phyloP scores from a whole-genome alignment of 1,284 basidiomycete genomes.

The Trichosporon coremiiforme region DNA sequence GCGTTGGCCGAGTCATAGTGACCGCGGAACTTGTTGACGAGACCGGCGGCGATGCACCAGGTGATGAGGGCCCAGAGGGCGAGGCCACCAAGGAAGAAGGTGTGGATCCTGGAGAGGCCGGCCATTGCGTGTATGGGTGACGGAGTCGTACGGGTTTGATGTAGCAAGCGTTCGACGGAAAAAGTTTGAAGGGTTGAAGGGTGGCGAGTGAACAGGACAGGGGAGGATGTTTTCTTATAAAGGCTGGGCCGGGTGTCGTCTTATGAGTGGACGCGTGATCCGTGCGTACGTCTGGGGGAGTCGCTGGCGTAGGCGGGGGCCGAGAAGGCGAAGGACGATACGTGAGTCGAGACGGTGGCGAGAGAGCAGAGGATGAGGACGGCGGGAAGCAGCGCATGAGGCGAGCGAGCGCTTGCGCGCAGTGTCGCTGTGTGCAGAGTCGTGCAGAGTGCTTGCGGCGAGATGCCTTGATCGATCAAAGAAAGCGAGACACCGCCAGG shows the following conservation, averaged over 20 bases:
- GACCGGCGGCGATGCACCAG: constrained; percentile 17
- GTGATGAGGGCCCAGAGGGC: constrained; percentile 12
- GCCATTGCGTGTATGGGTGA: neutral
- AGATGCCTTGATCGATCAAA: neutral
- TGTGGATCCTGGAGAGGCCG: constrained; percentile 6
- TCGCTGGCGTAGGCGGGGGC: neutral
- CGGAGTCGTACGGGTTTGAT: too few species aligned
- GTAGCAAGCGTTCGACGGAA: neutral
- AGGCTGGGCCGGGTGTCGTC: neutral
- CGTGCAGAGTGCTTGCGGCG: neutral
- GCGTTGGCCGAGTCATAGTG: constrained; percentile 3
- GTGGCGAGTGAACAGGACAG: constrained; percentile 4
- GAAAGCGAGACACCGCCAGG: neutral
- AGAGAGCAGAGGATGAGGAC: neutral
- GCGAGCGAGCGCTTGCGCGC: too few species aligned
- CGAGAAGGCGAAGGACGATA: neutral
- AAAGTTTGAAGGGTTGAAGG: neutral
- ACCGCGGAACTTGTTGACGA: neutral
- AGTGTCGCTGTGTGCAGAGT: neutral
- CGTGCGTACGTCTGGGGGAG: neutral
- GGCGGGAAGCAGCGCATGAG: too few species aligned
- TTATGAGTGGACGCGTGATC: constrained; percentile 1
- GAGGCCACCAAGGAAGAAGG: constrained; percentile 2
- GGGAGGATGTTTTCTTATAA: constrained; percentile 1
- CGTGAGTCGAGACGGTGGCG: neutral